Evolutionary conservation across 139 green algal species (phyloP).

Genomic region (Micractinium conductrix): DNA sequence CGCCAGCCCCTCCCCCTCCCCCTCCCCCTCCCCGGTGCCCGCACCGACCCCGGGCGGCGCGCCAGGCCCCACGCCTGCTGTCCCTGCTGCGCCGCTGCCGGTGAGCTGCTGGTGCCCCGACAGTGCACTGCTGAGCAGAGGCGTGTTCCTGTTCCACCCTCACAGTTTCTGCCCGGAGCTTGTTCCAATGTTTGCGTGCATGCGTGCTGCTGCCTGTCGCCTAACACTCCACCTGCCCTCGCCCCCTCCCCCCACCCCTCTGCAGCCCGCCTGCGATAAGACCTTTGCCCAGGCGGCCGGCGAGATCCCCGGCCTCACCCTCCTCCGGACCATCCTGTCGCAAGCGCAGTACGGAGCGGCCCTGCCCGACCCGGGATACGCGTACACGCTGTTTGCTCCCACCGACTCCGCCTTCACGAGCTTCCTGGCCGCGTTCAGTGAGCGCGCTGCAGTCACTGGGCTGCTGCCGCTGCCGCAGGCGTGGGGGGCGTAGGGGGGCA

Average conservation of each 20-base stretch:
- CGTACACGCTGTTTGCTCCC: conserved; percentile 40
- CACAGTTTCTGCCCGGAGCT: no score
- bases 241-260: background rate
- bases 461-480: background rate
- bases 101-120: no score
- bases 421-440: conserved; percentile 38
- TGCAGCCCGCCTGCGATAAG: conserved; percentile 36
- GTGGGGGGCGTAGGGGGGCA: background rate
- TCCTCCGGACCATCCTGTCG: conserved; percentile 39
- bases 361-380: conserved; percentile 27
- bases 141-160: background rate
- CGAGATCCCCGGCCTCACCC: conserved; percentile 7
- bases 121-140: background rate
- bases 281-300: conserved; percentile 39
- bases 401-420: conserved; percentile 43
- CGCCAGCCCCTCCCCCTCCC: background rate
- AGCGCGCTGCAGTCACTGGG: background rate
- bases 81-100: no score
- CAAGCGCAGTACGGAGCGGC: conserved; percentile 16
- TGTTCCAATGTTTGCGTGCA: no score
- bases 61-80: no score
- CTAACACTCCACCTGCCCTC: background rate
- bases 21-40: background rate
- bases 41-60: no score
- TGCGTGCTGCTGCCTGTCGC: background rate